phyloP scores from a whole-genome alignment of 2,329 filamentous ascomycete species.

The Penicillium sp. region DNA sequence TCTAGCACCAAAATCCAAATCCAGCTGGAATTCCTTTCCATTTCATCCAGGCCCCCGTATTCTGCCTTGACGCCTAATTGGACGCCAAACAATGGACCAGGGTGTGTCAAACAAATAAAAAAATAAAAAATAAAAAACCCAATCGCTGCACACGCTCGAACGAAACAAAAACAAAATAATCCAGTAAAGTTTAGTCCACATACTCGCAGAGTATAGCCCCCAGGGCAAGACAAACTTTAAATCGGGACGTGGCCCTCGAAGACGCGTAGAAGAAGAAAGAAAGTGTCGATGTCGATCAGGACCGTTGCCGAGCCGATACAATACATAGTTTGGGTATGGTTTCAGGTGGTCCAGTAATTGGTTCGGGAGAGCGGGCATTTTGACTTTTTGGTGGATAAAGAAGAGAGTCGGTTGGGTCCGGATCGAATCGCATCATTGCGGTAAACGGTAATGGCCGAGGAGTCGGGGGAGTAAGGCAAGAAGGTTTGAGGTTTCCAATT shows the following conservation, averaged over 20 bases:
- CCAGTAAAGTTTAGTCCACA: not conserved
- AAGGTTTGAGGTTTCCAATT: too few relatives aligned
- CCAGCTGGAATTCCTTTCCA: not conserved
- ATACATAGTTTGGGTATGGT: constrained; percentile 6
- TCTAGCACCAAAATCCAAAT: constrained; percentile 4
- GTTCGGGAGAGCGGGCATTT: constrained; percentile 5
- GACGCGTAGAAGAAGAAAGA: constrained; percentile 1
- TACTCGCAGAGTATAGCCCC: constrained; percentile 12
- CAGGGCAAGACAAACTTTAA: constrained; percentile 12
- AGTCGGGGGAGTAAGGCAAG: not conserved
- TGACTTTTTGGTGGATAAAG: constrained; percentile 3
- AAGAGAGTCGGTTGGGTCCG: constrained; percentile 13
- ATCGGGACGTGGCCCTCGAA: constrained; percentile 4
- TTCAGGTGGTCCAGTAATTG: constrained; percentile 10
- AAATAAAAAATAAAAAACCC: not conserved
- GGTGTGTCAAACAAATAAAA: not conserved
- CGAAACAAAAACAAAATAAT: constrained; percentile 1
- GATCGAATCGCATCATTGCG: constrained; percentile 11
- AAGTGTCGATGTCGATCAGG: constrained; percentile 17
- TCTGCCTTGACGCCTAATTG: not conserved
- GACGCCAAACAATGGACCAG: not conserved
- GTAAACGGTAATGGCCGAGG: not conserved
- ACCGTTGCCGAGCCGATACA: constrained; percentile 4
- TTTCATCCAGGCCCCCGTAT: not conserved
- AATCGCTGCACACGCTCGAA: not conserved